Conservation (phyloP, 306 rosid species). For the Fragaria nilgerrensis region DNA sequence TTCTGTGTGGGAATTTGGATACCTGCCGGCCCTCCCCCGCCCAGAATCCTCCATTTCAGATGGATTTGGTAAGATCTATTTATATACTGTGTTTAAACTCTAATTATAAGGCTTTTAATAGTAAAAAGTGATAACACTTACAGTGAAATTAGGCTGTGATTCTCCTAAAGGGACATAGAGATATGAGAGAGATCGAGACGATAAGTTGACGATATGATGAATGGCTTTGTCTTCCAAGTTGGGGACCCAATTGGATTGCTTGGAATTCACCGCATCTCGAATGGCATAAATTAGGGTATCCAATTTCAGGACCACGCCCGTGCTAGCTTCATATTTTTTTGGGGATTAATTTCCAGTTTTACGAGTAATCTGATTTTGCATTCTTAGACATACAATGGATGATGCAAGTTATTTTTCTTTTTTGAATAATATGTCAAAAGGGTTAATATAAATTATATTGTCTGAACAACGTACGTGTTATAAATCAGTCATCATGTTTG, state of each 20-base stretch:
- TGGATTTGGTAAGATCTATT: neutral
- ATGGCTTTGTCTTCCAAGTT: slow-evolving; percentile 1
- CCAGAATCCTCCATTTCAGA: neutral
- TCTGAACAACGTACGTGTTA: no score
- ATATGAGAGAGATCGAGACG: neutral
- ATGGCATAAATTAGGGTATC: slow-evolving; percentile 20
- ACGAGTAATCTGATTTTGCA: neutral
- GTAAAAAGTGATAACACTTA: neutral
- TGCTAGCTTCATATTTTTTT: neutral
- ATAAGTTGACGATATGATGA: slow-evolving; percentile 12
- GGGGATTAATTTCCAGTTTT: neutral
- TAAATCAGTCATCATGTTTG: no score
- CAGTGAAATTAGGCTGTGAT: neutral
- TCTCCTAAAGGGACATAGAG: neutral
- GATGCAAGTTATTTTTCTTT: neutral
- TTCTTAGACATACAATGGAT: no score
- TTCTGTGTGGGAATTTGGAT: neutral
- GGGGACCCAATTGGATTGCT: slow-evolving; percentile 48
- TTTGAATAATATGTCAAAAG: no score
- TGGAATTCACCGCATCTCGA: slow-evolving; percentile 55
- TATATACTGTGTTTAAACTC: neutral
- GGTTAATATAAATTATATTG: no score
- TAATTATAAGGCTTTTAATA: no score
- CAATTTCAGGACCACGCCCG: slow-evolving; percentile 33
- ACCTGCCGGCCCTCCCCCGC: neutral